phyloP scores from a whole-genome alignment of 1,139 yeast genomes.

The Saccharomyces hybrid region DNA sequence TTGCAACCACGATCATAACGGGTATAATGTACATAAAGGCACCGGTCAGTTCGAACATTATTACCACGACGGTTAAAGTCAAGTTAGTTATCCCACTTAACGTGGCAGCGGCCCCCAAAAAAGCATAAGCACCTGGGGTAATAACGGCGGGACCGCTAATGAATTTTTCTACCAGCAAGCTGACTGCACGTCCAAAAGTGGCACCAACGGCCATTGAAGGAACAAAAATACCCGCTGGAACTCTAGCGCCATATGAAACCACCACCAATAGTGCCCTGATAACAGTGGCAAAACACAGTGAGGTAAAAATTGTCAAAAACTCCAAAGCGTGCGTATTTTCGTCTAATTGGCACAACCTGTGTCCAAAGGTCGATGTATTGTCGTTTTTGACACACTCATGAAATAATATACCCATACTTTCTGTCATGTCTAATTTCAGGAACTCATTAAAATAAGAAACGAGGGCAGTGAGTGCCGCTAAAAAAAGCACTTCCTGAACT shows the following conservation, averaged over 20 bases:
- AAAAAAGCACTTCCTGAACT: conserved; percentile 59
- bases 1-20: conserved; percentile 91
- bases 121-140: conserved; percentile 90
- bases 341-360: conserved; percentile 45
- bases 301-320: conserved; percentile 33
- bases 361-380: conserved; percentile 35
- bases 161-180: conserved; percentile 47
- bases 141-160: conserved; percentile 47
- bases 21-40: conserved; percentile 86
- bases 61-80: conserved; percentile 87
- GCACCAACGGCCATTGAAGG: conserved; percentile 98
- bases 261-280: conserved; percentile 66
- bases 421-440: conserved; percentile 85
- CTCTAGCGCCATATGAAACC: conserved; percentile 83
- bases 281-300: conserved; percentile 64
- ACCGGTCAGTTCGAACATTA: conserved; percentile 94
- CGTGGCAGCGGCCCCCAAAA: conserved; percentile 96
- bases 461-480: conserved; percentile 65
- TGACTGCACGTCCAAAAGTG: conserved; percentile 80
- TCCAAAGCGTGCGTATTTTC: conserved; percentile 28
- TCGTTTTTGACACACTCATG: conserved; percentile 60
- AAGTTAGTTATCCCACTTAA: conserved; percentile 88
- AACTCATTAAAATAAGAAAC: conserved; percentile 81
- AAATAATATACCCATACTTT: conserved; percentile 82
- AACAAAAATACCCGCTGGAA: conserved; percentile 93